Conservation (phyloP, 805 yeast species). For the Lipomyces orientalis region DNA sequence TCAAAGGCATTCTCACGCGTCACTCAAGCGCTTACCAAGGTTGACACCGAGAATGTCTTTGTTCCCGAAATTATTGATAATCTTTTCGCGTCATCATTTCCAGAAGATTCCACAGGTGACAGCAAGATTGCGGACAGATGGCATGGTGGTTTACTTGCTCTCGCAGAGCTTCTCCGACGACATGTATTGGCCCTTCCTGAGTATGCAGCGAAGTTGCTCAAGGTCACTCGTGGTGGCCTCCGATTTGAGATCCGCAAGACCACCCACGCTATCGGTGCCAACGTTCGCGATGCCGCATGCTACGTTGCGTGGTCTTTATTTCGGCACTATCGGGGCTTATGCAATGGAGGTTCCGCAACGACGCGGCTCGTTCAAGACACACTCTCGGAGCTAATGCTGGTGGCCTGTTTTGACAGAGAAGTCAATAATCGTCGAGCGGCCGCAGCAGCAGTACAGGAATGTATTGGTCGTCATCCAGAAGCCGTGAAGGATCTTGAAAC, state of each 20-base stretch:
- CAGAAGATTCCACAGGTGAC: slow-evolving; percentile 4
- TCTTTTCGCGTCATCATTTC: slow-evolving; percentile 17
- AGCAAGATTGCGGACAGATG: slow-evolving; percentile 51
- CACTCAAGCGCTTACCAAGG: slow-evolving; percentile 9
- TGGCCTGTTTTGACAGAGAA: slow-evolving; percentile 74
- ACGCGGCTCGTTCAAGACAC: slow-evolving; percentile 35
- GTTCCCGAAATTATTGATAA: slow-evolving; percentile 23
- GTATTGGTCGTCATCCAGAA: slow-evolving; percentile 67
- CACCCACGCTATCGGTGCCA: slow-evolving; percentile 63
- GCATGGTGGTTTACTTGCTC: slow-evolving; percentile 63
- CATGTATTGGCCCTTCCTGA: slow-evolving; percentile 18
- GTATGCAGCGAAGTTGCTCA: slow-evolving; percentile 28
- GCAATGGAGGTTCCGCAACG: slow-evolving; percentile 20
- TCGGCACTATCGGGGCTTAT: slow-evolving; percentile 47
- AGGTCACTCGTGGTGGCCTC: slow-evolving; percentile 41
- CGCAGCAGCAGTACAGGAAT: slow-evolving; percentile 85
- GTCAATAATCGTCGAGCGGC: slow-evolving; percentile 78
- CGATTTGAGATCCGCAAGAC: slow-evolving; percentile 64
- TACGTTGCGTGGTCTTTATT: slow-evolving; percentile 82
- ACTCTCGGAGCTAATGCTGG: slow-evolving; percentile 52
- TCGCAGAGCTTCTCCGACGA: slow-evolving; percentile 56
- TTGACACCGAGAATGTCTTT: slow-evolving; percentile 14
- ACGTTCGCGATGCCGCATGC: slow-evolving; percentile 83
- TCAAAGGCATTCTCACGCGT: slow-evolving; percentile 57
- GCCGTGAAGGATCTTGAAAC: slow-evolving; percentile 41